Percentiles rank a stretch among this genome's conserved stretches.
These are phyloP conservation scores for Phyllosticta ampelicida DNA, from an alignment of 2,329 filamentous ascomycete species.

Conservation along the genomic window DNA sequence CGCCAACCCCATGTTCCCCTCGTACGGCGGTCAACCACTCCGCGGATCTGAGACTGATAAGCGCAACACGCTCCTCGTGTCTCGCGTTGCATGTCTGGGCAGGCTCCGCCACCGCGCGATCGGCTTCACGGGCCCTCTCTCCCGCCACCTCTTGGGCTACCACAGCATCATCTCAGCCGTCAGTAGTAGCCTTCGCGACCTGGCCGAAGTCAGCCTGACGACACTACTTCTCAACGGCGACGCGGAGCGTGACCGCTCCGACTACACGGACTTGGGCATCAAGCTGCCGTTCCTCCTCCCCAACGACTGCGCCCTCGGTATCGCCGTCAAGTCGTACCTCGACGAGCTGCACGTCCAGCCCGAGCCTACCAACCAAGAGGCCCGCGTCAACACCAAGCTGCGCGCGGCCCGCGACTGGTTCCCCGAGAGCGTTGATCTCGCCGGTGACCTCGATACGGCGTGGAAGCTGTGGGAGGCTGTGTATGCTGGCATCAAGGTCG, in stretches of 20 bases:
- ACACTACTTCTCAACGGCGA: slow-evolving; percentile 75
- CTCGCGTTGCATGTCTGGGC: slow-evolving; percentile 72
- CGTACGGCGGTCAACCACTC: slow-evolving; percentile 48
- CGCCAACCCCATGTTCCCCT: slow-evolving; percentile 51
- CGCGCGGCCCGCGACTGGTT: slow-evolving; percentile 40
- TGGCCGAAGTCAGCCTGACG: slow-evolving; percentile 71
- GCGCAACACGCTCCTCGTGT: slow-evolving; percentile 67
- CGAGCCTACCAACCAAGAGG: slow-evolving; percentile 42
- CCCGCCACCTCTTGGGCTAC: slow-evolving; percentile 78
- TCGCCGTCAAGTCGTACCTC: slow-evolving; percentile 69
- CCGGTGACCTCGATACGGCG: slow-evolving; percentile 47
- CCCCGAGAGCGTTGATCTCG: slow-evolving; percentile 48
- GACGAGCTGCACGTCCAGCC: slow-evolving; percentile 55
- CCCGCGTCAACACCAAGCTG: slow-evolving; percentile 36
- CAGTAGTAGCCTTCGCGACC: slow-evolving; percentile 66
- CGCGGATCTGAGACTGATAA: slow-evolving; percentile 63
- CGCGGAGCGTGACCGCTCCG: slow-evolving; percentile 53
- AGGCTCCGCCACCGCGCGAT: slow-evolving; percentile 73
- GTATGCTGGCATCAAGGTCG: slow-evolving; percentile 47
- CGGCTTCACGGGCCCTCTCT: slow-evolving; percentile 89
- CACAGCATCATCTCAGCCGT: slow-evolving; percentile 73
- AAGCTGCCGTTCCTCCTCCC: slow-evolving; percentile 58
- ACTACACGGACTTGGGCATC: slow-evolving; percentile 54
- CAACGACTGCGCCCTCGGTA: slow-evolving; percentile 64
- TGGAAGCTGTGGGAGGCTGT: slow-evolving; percentile 57